phyloP scores from a whole-genome alignment of 345 rosid species.

The Syzygium jambos region DNA sequence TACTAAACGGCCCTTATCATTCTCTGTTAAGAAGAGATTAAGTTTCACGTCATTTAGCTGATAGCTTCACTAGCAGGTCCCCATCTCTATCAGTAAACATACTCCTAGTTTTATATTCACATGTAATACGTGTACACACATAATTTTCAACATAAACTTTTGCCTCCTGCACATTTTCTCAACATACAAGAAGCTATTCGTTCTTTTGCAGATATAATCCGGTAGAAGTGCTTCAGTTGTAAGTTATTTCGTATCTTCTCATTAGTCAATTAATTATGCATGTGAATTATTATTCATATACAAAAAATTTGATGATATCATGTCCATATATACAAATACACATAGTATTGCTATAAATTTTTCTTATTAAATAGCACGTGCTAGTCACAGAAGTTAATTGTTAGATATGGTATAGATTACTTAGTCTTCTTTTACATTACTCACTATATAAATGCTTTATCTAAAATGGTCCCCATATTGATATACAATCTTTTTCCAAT shows the following conservation, averaged over 20 bases:
- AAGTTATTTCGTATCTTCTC: not conserved
- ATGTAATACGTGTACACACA: not conserved
- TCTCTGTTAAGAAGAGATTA: not conserved
- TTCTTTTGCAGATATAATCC: not conserved
- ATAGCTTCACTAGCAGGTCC: not conserved
- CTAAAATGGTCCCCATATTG: not conserved
- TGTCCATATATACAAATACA: not conserved
- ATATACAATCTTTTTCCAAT: not conserved
- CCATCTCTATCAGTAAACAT: not conserved
- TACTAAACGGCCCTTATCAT: not conserved
- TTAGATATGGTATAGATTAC: not conserved
- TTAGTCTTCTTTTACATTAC: not conserved
- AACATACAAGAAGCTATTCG: not conserved
- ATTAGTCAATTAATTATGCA: not conserved
- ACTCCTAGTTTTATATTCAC: not conserved
- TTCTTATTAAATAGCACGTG: not conserved
- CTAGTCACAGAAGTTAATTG: not conserved
- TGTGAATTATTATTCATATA: not conserved
- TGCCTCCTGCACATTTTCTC: not conserved
- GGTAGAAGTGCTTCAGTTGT: not conserved
- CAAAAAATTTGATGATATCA: not conserved
- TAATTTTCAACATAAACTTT: not conserved
- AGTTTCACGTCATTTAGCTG: not conserved
- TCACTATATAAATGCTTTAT: not conserved
- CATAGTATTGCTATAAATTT: not conserved